These are phyloP conservation scores for Starmerella floricola DNA, from an alignment of 805 yeast species.

Conservation along the genomic window DNA sequence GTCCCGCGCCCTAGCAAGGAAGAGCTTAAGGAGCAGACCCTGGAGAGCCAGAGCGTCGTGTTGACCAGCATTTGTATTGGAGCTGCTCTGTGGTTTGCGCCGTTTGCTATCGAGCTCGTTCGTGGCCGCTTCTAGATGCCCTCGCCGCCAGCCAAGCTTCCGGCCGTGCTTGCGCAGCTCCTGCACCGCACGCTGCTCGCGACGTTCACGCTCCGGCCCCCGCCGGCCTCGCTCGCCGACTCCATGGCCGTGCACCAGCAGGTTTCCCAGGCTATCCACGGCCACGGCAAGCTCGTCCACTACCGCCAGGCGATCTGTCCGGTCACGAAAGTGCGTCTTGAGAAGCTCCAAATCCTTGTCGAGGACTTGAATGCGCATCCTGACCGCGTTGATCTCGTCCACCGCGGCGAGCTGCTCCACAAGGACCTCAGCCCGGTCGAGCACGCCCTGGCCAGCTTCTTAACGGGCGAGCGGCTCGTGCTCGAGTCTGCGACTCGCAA, in stretches of 20 bases:
- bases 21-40: constrained; percentile 28
- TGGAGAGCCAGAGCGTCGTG: constrained; percentile 26
- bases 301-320: constrained; percentile 27
- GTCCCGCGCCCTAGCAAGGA: constrained; percentile 32
- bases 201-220: constrained; percentile 19
- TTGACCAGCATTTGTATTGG: constrained; percentile 27
- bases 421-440: constrained; percentile 11
- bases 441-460: neutral
- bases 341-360: constrained; percentile 21
- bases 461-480: neutral
- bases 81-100: constrained; percentile 33
- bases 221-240: constrained; percentile 19
- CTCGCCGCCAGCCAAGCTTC: neutral
- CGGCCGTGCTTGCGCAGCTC: constrained; percentile 11
- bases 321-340: constrained; percentile 26
- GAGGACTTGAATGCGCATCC: constrained; percentile 20
- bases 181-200: constrained; percentile 19
- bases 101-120: constrained; percentile 31
- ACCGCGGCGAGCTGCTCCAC: constrained; percentile 6
- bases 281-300: constrained; percentile 22
- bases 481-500: constrained; percentile 8
- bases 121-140: constrained; percentile 28
- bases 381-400: constrained; percentile 6
- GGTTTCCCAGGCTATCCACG: constrained; percentile 13
- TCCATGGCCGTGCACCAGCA: constrained; percentile 14